Percentiles rank a stretch among this genome's conserved stretches.
phyloP scores from a whole-genome alignment of 2,329 filamentous ascomycete genomes.

The Fusarium papillatum region DNA sequence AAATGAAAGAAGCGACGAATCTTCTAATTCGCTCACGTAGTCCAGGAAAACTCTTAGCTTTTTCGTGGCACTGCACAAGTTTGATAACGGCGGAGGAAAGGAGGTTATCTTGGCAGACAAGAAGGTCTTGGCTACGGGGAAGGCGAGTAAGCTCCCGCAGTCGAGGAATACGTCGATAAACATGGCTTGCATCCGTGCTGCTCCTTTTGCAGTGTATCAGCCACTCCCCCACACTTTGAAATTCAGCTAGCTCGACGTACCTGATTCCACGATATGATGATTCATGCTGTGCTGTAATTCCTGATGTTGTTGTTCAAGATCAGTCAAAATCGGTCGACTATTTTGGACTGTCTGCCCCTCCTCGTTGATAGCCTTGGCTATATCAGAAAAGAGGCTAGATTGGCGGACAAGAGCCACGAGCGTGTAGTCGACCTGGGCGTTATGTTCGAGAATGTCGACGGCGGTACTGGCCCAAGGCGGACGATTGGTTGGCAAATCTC shows the following conservation, averaged over 20 bases:
- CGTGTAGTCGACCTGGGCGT: background rate
- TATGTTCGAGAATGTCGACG: background rate
- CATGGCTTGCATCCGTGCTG: background rate
- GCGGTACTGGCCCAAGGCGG: background rate
- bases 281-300: background rate
- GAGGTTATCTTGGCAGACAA: background rate
- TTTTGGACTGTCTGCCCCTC: background rate
- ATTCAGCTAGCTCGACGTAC: background rate
- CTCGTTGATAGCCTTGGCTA: background rate
- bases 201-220: background rate
- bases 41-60: background rate
- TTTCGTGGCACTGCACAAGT: background rate
- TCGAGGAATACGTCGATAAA: background rate
- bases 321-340: background rate
- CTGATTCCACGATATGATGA: background rate
- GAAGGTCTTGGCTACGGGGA: background rate
- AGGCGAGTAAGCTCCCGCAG: background rate
- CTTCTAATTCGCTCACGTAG: background rate
- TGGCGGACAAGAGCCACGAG: background rate
- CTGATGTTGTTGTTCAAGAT: background rate
- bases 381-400: background rate
- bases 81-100: background rate
- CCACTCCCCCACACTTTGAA: background rate
- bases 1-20: background rate
- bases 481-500: background rate